Conservation (phyloP, 495 filamentous ascomycete species). For the Talaromyces borbonicus region DNA sequence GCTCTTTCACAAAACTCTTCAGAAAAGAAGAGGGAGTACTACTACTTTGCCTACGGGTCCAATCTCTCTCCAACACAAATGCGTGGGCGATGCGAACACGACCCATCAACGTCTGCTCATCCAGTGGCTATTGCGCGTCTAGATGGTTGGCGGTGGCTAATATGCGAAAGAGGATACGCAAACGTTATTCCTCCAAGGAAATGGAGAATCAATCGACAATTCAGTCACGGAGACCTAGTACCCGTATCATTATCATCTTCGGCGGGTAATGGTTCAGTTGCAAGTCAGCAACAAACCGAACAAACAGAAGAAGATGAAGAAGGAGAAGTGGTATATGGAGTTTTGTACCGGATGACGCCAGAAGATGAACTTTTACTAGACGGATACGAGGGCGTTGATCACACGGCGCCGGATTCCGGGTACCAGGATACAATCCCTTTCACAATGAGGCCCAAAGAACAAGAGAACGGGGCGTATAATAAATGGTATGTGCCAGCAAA, state of each 20-base stretch:
- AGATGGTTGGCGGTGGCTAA: slow-evolving; percentile 50
- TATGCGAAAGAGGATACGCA: slow-evolving; percentile 59
- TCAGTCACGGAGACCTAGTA: slow-evolving; percentile 11
- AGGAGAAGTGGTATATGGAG: slow-evolving; percentile 42
- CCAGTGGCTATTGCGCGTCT: slow-evolving; percentile 39
- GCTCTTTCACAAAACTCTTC: neutral
- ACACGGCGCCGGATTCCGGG: slow-evolving; percentile 8
- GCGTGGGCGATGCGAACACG: slow-evolving; percentile 47
- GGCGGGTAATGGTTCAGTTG: neutral
- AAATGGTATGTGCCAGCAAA: slow-evolving; percentile 29
- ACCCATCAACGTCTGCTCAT: slow-evolving; percentile 38
- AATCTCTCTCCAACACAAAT: slow-evolving; percentile 64
- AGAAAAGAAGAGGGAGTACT: neutral
- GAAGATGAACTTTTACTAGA: slow-evolving; percentile 30
- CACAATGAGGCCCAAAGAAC: slow-evolving; percentile 33
- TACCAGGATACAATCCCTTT: slow-evolving; percentile 15
- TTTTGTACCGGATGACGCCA: slow-evolving; percentile 46
- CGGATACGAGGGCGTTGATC: slow-evolving; percentile 33
- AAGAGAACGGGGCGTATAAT: slow-evolving; percentile 29
- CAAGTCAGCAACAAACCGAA: neutral
- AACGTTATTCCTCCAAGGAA: slow-evolving; percentile 44
- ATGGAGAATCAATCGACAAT: slow-evolving; percentile 19
- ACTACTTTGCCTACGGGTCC: slow-evolving; percentile 66
- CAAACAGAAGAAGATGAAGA: neutral
- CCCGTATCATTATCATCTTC: slow-evolving; percentile 9